Base-by-base conservation (phyloP, 2,329 filamentous ascomycete species). In the Cytospora paraplurivora region DNA sequence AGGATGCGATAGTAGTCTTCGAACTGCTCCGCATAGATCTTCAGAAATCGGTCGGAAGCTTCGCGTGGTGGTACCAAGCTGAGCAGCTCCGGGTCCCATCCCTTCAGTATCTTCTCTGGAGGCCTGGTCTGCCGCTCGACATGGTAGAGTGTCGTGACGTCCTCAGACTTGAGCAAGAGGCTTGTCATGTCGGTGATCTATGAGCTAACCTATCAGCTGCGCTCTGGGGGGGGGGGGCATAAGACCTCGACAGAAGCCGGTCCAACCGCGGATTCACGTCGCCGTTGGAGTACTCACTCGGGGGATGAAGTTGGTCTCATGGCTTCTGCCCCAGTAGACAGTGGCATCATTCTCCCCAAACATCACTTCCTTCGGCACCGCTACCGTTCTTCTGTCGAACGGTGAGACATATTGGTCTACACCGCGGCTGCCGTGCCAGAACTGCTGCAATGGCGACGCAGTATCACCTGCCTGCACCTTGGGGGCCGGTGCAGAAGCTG, bases 1-100 rank as follows among this genome's bases (percentile, higher is more conserved):
- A 70, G 51, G 17, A 69, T 62, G 19, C 65, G 67, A 64, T 70
- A 66, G n/a, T 69, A 52, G 32, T 63, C 66, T 34, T 67, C 66
- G 32, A 68, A 35, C 3, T 66, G 55, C 56, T 66, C 57, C 32
- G 68, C 59, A 38, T 69, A 70, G 17, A 65, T 60, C 11, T 62
- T 64, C 62, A 69, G 61, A 4, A 71, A 41, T 27, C 34, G 50
- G 37, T 70, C 68, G 10, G 62, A 57, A 17, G 67, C 68, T 5
- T 65, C 56, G 27, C 67, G 67, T 2, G 66, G 59, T 32, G 69
- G 68, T 11, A 70, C 57, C 47, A 70, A 54, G 6, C 12, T 47
- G 37, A 67, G 65, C 5, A 68, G 54, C 49, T 62, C 32, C 41
- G 50, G 51, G 21, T 59, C 34, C 38, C 55, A 21, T 52, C 54